These are phyloP conservation scores for Pseudonitzschia multistriata DNA, from an alignment of 108 stramenopile genomes.

Conservation along the genomic window DNA sequence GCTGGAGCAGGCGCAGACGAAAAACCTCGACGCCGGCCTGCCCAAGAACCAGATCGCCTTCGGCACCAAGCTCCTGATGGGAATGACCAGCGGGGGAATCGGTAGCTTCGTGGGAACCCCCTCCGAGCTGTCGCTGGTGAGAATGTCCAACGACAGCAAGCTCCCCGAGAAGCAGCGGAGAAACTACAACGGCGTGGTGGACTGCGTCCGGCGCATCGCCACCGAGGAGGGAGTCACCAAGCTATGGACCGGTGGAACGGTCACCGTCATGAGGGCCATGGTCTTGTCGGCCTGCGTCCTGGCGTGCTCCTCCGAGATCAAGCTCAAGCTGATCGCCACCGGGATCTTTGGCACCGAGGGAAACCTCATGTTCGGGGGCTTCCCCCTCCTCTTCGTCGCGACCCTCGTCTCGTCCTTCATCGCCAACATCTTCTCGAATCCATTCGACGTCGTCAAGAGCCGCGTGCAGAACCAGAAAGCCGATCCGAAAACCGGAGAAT, in stretches of 20 bases:
- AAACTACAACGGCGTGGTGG: slow-evolving; percentile 61
- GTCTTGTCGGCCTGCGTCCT: slow-evolving; percentile 57
- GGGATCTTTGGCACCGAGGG: slow-evolving; percentile 60
- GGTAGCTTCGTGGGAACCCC: slow-evolving; percentile 74
- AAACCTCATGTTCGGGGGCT: slow-evolving; percentile 42
- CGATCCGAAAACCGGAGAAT: slow-evolving; percentile 25
- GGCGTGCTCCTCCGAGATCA: slow-evolving; percentile 63
- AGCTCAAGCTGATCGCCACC: slow-evolving; percentile 43
- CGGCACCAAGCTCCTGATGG: slow-evolving; percentile 60
- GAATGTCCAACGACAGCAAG: slow-evolving; percentile 73
- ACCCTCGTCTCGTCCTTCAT: slow-evolving; percentile 56
- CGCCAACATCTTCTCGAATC: slow-evolving; percentile 73
- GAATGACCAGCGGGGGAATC: slow-evolving; percentile 61
- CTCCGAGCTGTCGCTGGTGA: slow-evolving; percentile 63
- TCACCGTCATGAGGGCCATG: slow-evolving; percentile 67
- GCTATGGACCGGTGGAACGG: slow-evolving; percentile 60
- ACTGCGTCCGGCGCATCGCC: slow-evolving; percentile 60
- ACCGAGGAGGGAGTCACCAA: slow-evolving; percentile 57
- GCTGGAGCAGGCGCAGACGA: slow-evolving; percentile 57
- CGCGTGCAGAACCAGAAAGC: slow-evolving; percentile 52
- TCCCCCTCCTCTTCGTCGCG: slow-evolving; percentile 62
- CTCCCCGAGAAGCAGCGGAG: slow-evolving; percentile 53
- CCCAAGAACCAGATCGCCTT: slow-evolving; percentile 64
- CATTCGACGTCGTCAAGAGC: slow-evolving; percentile 73
- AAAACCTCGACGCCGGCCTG: slow-evolving; percentile 47